Conservation (phyloP, 2,329 filamentous ascomycete species). For the Colletotrichum lindemuthianum region DNA sequence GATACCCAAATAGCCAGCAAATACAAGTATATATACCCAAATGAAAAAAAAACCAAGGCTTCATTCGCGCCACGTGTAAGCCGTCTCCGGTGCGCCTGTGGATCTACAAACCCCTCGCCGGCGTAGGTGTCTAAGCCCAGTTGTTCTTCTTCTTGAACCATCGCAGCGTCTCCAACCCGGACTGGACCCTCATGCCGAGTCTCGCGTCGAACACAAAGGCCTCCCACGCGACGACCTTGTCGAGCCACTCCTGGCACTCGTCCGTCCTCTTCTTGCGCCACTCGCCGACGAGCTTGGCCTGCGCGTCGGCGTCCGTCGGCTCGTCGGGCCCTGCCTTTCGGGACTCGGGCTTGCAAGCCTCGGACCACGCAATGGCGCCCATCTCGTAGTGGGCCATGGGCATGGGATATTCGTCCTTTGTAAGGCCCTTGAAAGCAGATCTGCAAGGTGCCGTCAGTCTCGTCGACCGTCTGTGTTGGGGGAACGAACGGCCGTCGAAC, state of each 20-base stretch:
- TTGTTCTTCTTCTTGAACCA: conserved; percentile 61
- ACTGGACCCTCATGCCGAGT: conserved; percentile 78
- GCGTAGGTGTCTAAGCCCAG: conserved; percentile 15
- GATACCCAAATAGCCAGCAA: conserved; percentile 19
- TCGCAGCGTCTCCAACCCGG: conserved; percentile 71
- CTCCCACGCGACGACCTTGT: conserved; percentile 77
- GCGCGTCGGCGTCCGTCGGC: conserved; percentile 29
- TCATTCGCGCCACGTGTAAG: not conserved
- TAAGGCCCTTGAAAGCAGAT: conserved; percentile 64
- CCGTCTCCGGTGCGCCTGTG: conserved; percentile 2
- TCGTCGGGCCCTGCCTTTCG: conserved; percentile 46
- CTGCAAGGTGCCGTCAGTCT: conserved; percentile 45
- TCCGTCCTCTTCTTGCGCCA: conserved; percentile 61
- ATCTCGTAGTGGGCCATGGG: conserved; percentile 89
- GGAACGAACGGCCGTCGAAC: conserved; percentile 36
- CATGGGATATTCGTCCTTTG: conserved; percentile 75
- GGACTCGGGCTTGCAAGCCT: conserved; percentile 58
- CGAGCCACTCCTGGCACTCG: conserved; percentile 72
- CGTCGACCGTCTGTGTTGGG: not conserved
- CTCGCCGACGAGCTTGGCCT: conserved; percentile 44
- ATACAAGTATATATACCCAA: conserved; percentile 12
- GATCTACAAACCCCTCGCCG: conserved; percentile 4
- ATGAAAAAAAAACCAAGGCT: not conserved
- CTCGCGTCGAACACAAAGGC: conserved; percentile 77
- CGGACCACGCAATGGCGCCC: conserved; percentile 82